These are phyloP conservation scores for Xylaria sp. DNA, from an alignment of 495 filamentous ascomycete species.

Conservation along the genomic window DNA sequence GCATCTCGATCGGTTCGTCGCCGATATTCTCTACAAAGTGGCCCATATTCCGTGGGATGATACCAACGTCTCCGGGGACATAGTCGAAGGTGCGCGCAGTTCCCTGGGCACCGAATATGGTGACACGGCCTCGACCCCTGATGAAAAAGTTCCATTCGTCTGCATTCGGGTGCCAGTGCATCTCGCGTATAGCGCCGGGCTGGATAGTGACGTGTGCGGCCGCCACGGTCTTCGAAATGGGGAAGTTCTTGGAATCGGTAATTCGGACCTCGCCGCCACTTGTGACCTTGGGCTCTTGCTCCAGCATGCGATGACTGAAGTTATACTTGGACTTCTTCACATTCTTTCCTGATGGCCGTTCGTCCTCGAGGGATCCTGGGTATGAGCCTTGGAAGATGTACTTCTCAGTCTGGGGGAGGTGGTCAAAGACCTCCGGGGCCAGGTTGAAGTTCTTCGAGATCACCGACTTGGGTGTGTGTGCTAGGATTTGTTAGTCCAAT, in stretches of 20 bases:
- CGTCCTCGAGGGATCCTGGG: slow-evolving; percentile 56
- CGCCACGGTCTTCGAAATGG: slow-evolving; percentile 67
- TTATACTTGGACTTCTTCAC: slow-evolving; percentile 65
- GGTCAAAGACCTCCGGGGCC: slow-evolving; percentile 62
- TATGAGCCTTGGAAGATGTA: slow-evolving; percentile 72
- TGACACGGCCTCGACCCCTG: slow-evolving; percentile 57
- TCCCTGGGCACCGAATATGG: slow-evolving; percentile 57
- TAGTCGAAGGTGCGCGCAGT: slow-evolving; percentile 57
- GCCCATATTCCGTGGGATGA: slow-evolving; percentile 66
- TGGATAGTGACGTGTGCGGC: slow-evolving; percentile 66
- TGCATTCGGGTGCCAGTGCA: slow-evolving; percentile 65
- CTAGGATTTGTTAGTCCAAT: slow-evolving; percentile 37
- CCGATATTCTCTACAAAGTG: slow-evolving; percentile 70
- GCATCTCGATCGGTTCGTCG: slow-evolving; percentile 65
- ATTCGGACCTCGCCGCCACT: slow-evolving; percentile 67
- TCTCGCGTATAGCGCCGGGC: slow-evolving; percentile 65
- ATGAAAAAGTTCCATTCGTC: slow-evolving; percentile 66
- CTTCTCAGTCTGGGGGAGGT: slow-evolving; percentile 64
- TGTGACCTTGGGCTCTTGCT: slow-evolving; percentile 58
- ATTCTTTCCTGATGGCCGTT: slow-evolving; percentile 51
- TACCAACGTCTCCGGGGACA: slow-evolving; percentile 63
- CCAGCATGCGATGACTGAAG: slow-evolving; percentile 69
- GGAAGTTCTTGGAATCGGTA: slow-evolving; percentile 70
- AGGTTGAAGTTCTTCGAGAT: slow-evolving; percentile 71
- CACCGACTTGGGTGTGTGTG: slow-evolving; percentile 68